These are phyloP conservation scores for Calocera viscosa DNA, from an alignment of 768 basidiomycete species.

Conservation along the genomic window DNA sequence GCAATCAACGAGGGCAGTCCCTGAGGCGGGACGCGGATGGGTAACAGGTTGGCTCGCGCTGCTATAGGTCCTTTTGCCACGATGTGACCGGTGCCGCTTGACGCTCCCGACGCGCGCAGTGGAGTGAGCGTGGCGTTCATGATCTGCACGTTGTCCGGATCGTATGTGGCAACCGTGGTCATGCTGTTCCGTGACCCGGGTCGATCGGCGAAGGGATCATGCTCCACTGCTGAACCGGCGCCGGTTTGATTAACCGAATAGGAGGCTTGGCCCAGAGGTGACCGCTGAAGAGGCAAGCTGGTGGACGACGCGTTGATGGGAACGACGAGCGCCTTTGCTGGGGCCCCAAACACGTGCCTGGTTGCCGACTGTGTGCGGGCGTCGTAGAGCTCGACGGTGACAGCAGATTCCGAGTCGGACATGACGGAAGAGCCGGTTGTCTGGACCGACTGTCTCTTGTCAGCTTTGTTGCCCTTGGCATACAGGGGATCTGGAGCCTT, in stretches of 20 bases:
- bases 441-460: not conserved
- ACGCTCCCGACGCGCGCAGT: not conserved
- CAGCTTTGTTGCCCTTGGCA: not conserved
- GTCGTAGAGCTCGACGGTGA: not conserved
- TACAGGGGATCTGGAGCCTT: not conserved
- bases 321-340: constrained; percentile 1
- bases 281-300: not conserved
- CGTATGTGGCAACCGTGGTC: not conserved
- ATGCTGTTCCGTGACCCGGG: not conserved
- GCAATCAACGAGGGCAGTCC: not conserved
- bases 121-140: not conserved
- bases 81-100: not conserved
- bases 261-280: not conserved
- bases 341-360: not conserved
- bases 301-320: not conserved
- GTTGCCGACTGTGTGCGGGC: not conserved
- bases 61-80: not conserved
- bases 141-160: constrained; percentile 5
- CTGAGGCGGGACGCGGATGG: not conserved
- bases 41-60: not conserved
- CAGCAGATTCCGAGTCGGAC: constrained; percentile 1
- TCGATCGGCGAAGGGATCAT: not conserved
- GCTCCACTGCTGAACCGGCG: not conserved
- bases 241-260: not conserved
- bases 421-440: not conserved